Base-by-base conservation (phyloP, 495 filamentous ascomycete species). In the Aspergillus avenaceus region DNA sequence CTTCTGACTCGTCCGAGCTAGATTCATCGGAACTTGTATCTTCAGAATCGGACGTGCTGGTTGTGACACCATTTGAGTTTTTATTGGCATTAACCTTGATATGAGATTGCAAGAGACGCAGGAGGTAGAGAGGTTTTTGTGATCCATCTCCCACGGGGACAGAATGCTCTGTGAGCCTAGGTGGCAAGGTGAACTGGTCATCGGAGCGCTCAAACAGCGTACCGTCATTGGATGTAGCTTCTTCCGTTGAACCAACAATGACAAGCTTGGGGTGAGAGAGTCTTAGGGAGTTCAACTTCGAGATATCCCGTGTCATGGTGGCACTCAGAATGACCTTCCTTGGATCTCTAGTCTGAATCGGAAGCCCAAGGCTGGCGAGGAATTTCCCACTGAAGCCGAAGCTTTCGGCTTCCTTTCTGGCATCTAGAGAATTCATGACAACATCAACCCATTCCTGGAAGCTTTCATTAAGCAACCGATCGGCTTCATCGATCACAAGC, bases 401-500 rank as follows among this genome's bases (percentile, higher is more conserved):
- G n/a, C 78, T 71, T 41, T 76, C 75, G 6, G 76, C 71, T 3
- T 65, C 59, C 4, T 69, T 64, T 45, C 74, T 70, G 4, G 63
- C 61, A 52, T 85, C 75, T 41, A 96, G 62, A 6, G 75, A 79
- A 2, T 74, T 75, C 61, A 90, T 83, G 4, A 96, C 81, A 2
- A 84, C 66, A 43, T 85, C 81, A 5, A 95, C 75, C 90, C 91
- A 97, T 58, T 93, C 85, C 60, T 97, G 91, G 63, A 91, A 97
- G 54, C 85, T 90, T 62, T 96, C 88, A 16, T 90, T 87, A 3
- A 97, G 83, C 6, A 97, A 72, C 54, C 91, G 83, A 66, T 97
- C 93, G 0, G 91, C 93, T 70, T 98, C 93, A 60, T 98, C 93
- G 25, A 97, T 87, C 16, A 95, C 81, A 16, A 92, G 75, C 90